These are phyloP conservation scores for Fusarium nodosum DNA, from an alignment of 2,329 filamentous ascomycete genomes.

Conservation along the genomic window DNA sequence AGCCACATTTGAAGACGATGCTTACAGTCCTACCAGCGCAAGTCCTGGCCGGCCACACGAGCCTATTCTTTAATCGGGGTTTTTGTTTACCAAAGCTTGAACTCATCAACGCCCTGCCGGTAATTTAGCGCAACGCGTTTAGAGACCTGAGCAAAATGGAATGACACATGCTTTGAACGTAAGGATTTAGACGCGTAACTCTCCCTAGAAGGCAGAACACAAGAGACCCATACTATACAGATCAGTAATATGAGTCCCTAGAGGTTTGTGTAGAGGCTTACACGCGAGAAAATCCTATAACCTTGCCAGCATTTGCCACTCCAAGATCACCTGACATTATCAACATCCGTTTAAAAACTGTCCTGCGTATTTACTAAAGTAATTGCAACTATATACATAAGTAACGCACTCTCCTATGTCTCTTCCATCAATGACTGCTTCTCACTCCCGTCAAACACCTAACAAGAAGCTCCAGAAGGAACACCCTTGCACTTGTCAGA, in stretches of 20 bases:
- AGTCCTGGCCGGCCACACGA: neutral
- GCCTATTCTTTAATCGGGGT: neutral
- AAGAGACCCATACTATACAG: no score
- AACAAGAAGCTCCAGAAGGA: conserved; percentile 47
- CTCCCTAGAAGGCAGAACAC: no score
- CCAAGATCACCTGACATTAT: no score
- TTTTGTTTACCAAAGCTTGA: accelerated
- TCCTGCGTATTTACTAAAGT: neutral
- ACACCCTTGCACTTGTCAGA: conserved; percentile 48
- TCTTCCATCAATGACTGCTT: neutral
- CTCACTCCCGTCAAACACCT: neutral
- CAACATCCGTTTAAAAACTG: neutral
- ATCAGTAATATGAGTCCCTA: no score
- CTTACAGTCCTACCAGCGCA: neutral
- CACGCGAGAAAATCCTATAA: no score
- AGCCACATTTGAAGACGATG: neutral
- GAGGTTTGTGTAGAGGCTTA: no score
- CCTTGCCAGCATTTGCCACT: no score
- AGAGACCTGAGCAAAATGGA: no score
- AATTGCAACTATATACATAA: neutral
- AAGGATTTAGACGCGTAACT: no score
- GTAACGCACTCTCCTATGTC: neutral
- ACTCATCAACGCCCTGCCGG: no score
- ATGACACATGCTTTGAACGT: no score
- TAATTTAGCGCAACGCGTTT: no score